Base-by-base conservation (phyloP, 805 yeast species). In the Saccharomycopsis selenospora region DNA sequence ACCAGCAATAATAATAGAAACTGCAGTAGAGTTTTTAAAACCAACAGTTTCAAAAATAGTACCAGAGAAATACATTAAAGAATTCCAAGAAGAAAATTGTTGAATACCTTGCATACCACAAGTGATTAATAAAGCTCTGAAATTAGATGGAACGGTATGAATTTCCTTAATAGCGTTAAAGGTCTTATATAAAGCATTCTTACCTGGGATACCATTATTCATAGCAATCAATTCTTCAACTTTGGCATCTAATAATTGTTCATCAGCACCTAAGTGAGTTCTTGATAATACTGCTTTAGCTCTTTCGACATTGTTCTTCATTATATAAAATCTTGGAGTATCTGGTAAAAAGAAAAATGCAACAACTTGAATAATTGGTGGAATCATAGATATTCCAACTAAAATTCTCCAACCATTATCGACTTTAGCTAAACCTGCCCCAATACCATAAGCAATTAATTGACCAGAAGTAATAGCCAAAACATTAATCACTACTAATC, bases 91-190 rank as follows among this genome's bases (percentile, higher is more conserved):
- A 14, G 95, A 85, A 59, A 91, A 88, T 68, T 91, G 99, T 70
- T 91, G 98, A 60, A 93, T 84, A 50, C 95, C 96, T 68, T 93
- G 98, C 56, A 91, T 69, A 28, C 95, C 96, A 71, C 96, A 89
- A 8, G 91, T 93, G 59, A 91, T 80, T 28, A 90, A 70, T 53
- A 93, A 74, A 4, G 96, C 98, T 60, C 98, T 79, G 52, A 87
- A 78, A 65, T 91, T 90, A 1, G 95, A 82, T 36, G 87, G 86
- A 33, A 74, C 76, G 1, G 67, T 66, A 62, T 85, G 91, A 57
- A 84, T 70, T 53, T 79, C 73, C 54, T 73, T 76, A 54, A 83
- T 67, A 8, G 84, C 79, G 56, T 77, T 79, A 75, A 77, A 72
- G 40, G 79, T 70, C 60, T 74, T 80, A 42, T 64, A 61, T 25